Evolutionary conservation across 1,284 basidiomycete species (phyloP).

Genomic region (Tylopilus orsonianus): DNA sequence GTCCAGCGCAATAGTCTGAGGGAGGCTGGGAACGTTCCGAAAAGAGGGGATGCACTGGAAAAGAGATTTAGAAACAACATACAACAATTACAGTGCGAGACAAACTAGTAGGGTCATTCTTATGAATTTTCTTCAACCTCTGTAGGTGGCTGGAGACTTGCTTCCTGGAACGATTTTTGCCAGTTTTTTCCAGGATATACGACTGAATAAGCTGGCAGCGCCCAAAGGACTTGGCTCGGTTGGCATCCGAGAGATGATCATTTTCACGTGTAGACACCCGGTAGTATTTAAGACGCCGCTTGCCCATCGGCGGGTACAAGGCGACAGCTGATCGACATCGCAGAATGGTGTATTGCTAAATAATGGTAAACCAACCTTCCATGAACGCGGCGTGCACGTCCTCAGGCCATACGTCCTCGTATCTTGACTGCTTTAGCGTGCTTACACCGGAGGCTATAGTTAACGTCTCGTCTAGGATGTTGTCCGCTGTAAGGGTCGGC

Average conservation of each 20-base stretch:
- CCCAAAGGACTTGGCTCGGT: conserved; percentile 31
- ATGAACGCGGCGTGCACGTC: conserved; percentile 38
- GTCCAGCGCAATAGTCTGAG: conserved; percentile 10
- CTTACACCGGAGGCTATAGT: neutral
- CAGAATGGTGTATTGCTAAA: neutral
- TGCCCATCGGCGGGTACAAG: conserved; percentile 37
- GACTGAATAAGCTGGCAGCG: conserved; percentile 38
- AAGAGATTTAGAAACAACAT: neutral
- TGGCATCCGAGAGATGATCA: conserved; percentile 11
- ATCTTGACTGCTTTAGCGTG: conserved; percentile 34
- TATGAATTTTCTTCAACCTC: conserved; percentile 34
- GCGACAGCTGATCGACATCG: conserved; percentile 24
- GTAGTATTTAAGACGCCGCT: conserved; percentile 36
- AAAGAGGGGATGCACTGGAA: conserved; percentile 27
- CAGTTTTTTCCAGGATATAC: conserved; percentile 36
- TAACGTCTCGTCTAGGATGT: conserved; percentile 3
- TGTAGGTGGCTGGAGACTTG: conserved; percentile 36
- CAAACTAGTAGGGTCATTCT: conserved; percentile 30
- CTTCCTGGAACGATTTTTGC: conserved; percentile 34
- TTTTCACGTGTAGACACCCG: conserved; percentile 23
- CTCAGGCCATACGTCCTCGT: conserved; percentile 36
- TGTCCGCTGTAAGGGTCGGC: conserved; percentile 5
- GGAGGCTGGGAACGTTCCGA: conserved; percentile 24
- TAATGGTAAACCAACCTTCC: conserved; percentile 28
- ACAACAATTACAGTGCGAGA: conserved; percentile 4